Evolutionary conservation across 495 filamentous ascomycete species (phyloP), one percentile per base, ranked within the genome.

Genomic region (Amniculicola lignicola): DNA sequence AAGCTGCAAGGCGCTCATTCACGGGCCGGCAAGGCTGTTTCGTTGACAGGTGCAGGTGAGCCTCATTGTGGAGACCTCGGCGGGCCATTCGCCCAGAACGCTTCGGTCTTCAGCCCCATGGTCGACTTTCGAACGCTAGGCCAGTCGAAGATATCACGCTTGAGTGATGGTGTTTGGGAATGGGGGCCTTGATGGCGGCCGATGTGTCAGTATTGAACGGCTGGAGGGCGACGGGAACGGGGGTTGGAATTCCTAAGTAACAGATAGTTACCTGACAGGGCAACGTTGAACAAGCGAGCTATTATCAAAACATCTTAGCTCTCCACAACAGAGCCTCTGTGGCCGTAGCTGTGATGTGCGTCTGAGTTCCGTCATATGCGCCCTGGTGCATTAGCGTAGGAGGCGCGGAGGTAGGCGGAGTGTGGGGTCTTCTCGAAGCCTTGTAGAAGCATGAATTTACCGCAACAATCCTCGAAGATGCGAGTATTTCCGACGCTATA

Each of bases 131-230:
- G 31, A 35, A 33, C 47, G 4, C 43, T 62, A 1, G 39, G 48
- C 19, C 2, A 16, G 48, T 49, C 41, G 23, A 62, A 62, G 42
- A 49, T 14, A 12, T 40, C 59, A 29, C 51, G 36, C 19, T 19
- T 57, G 5, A 49, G 29, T 28, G 47, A 62, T 14, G 49, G 49
- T 9, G 54, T 41, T 10, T 62, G 59, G 59, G 47, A 57, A 40
- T 62, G 59, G 59, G 53, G 59, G 16, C 18, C 35, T 18, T 46
- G 22, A 37, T 41, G 16, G 10, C 9, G 16, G 7, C 29, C 29
- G 29, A 35, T 7, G 29, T 35, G n/a, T n/a, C n/a, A n/a, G n/a
- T n/a, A n/a, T n/a, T n/a, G n/a, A 33, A 33, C 7, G 7, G 29
- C 29, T n/a, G 29, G 29, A 33, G 9, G n/a, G 9, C 7, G n/a